phyloP scores from a whole-genome alignment of 176 grass and related monocot genomes.

The maize (Zea mays) region DNA sequence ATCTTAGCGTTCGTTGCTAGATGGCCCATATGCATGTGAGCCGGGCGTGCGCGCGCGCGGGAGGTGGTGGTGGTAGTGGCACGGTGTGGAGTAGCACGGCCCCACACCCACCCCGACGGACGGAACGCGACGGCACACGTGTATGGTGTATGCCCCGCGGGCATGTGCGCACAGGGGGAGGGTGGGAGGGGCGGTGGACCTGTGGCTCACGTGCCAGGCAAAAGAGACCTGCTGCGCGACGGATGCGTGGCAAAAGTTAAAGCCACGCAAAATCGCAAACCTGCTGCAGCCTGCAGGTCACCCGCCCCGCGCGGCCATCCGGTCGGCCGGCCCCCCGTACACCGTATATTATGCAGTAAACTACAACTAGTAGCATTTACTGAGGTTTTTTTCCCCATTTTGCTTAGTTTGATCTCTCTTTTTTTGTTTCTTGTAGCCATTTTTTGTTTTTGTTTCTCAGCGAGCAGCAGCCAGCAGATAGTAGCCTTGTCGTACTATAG shows the following conservation, averaged over 20 bases:
- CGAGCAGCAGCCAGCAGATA: neutral
- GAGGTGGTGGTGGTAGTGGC: neutral
- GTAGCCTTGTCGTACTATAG: neutral
- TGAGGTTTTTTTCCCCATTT: neutral
- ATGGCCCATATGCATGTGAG: neutral
- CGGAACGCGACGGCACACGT: slow-evolving; percentile 11
- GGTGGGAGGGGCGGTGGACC: neutral
- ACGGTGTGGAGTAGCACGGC: neutral
- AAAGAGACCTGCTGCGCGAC: neutral
- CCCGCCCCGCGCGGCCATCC: neutral
- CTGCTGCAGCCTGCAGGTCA: neutral
- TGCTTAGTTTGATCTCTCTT: no score
- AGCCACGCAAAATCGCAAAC: neutral
- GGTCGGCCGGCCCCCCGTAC: neutral
- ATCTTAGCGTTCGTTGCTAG: neutral
- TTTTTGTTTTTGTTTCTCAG: neutral
- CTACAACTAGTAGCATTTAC: neutral
- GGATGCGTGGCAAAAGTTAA: neutral
- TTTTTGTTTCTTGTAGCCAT: neutral
- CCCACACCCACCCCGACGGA: neutral
- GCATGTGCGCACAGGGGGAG: neutral
- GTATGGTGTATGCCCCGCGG: neutral
- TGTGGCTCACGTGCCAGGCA: slow-evolving; percentile 7
- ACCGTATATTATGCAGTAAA: neutral
- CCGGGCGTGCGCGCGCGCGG: slow-evolving; percentile 6